Base-by-base conservation (phyloP, 768 basidiomycete species). In the Podaxis sp. region DNA sequence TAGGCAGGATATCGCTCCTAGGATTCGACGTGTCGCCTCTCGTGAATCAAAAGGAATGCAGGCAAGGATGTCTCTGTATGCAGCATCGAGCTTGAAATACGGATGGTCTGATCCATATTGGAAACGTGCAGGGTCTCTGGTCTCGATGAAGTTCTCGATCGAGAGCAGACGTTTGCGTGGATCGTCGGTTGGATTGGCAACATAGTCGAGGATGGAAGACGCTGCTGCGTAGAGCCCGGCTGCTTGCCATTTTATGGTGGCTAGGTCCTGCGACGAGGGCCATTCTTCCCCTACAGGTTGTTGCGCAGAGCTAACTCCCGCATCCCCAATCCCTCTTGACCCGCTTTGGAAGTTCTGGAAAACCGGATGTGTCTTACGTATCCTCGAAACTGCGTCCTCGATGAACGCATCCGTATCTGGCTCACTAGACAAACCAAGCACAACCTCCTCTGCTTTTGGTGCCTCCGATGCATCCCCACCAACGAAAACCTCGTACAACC, bases 191-290 rank as follows among this genome's bases (percentile, higher is more conserved):
- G 57, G 57, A 2, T 58, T 49, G n/a, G 15, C 27, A 29, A 58
- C 36, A 19, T 58, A 58, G 15, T 47, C 24, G 46, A 58, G 25
- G 17, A 58, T 58, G 33, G 57, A 58, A 11, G 57, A 37, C 1
- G 57, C 41, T 3, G 57, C 25, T 22, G 57, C 57, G 9, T 58
- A 58, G 2, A 58, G 29, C 7, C 57, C 57, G 2, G 25, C 57
- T 22, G 43, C 46, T 33, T 58, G 46, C 57, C 57, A 47, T 29
- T 49, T 27, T 13, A 58, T 46, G 43, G 46, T 11, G 8, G 11
- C 11, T 49, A 47, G 29, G 9, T 58, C 29, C 17, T 29, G 17
- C 12, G 17, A 2, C 7, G 36, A 11, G 11, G 54, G 37, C 54
- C 54, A 55, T 24, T 55, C 53, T 37, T 43, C 41, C n/a, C n/a